phyloP scores from a whole-genome alignment of 2,329 filamentous ascomycete genomes.

The Aureobasidium mangrovei region DNA sequence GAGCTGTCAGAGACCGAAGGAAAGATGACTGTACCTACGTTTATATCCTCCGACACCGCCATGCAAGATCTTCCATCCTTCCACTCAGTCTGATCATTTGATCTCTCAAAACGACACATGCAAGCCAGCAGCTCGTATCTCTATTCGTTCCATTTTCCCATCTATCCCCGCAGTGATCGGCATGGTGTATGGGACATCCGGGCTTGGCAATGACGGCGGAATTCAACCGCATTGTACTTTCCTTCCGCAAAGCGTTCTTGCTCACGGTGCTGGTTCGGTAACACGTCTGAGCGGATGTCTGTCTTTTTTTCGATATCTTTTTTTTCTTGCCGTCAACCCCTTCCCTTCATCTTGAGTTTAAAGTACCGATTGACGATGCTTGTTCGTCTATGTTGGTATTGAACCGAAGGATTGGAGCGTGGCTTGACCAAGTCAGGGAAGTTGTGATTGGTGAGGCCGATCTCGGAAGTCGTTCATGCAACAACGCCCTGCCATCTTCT shows the following conservation, averaged over 20 bases:
- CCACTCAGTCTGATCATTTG: not conserved
- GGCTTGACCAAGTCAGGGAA: not conserved
- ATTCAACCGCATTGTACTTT: not conserved
- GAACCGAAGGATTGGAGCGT: slow-evolving; percentile 1
- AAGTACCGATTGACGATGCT: too few species aligned
- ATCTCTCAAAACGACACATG: slow-evolving; percentile 9
- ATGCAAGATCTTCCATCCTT: not conserved
- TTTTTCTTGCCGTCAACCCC: too few species aligned
- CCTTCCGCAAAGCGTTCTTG: too few species aligned
- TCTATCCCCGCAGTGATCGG: slow-evolving; percentile 5
- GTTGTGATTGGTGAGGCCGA: not conserved
- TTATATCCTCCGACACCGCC: not conserved
- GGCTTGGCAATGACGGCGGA: slow-evolving; percentile 9
- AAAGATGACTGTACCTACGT: slow-evolving; percentile 4
- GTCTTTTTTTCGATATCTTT: too few species aligned
- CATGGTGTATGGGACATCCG: not conserved
- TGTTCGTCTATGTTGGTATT: not conserved
- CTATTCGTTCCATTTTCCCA: slow-evolving; percentile 2
- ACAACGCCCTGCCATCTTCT: slow-evolving; percentile 7
- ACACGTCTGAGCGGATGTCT: too few species aligned
- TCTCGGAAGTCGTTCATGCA: slow-evolving; percentile 5
- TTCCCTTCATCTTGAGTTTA: too few species aligned
- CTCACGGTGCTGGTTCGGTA: too few species aligned
- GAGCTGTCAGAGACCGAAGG: not conserved
- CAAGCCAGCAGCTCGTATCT: slow-evolving; percentile 1